Base-by-base conservation (phyloP, 495 filamentous ascomycete species). In the Daldinia vernicosa region DNA sequence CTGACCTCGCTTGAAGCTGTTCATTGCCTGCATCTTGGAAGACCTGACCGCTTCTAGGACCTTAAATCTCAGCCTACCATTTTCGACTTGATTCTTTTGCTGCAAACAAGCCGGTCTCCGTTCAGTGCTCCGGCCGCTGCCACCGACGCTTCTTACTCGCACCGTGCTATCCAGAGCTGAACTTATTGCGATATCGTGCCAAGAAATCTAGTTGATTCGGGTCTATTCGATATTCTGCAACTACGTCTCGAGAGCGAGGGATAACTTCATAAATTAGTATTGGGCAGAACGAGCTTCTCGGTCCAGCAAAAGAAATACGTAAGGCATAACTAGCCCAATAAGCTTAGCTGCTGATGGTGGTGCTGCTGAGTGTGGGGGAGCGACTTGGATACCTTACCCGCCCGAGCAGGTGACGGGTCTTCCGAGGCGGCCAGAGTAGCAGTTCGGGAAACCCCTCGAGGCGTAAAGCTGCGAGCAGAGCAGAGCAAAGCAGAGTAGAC, bases 371-470 rank as follows among this genome's bases (percentile, higher is more conserved):
- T 68, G 75, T 74, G 70, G 62, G 68, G 71, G 59, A 67, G 17
- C 43, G 55, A 63, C 47, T 54, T 60, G 66, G 53, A 68, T 66
- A 74, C 60, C 67, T 64, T 69, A 69, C 67, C 64, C 63, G 54
- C 71, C 64, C 59, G 65, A 67, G 50, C 60, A 69, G 67, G 71
- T 71, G 68, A 69, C 58, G 69, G 67, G 67, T 63, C 69, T 67
- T 47, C 66, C 56, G 70, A 73, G 56, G 58, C 70, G 66, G 66
- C 70, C 66, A 69, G 52, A 73, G 66, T 64, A 73, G 61, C 70
- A 73, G 66, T 66, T 69, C 70, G 70, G 70, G 70, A 69, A 73
- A 73, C 39, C 61, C 61, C 50, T 69, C 61, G 66, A 73, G 62
- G 62, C 66, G 66, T 52, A 73, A 68, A 73, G 63, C 65, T 68